Evolutionary conservation across 306 rosid genomes (phyloP), one percentile per base, ranked within the genome.

Genomic region (Gleditsia sinensis): DNA sequence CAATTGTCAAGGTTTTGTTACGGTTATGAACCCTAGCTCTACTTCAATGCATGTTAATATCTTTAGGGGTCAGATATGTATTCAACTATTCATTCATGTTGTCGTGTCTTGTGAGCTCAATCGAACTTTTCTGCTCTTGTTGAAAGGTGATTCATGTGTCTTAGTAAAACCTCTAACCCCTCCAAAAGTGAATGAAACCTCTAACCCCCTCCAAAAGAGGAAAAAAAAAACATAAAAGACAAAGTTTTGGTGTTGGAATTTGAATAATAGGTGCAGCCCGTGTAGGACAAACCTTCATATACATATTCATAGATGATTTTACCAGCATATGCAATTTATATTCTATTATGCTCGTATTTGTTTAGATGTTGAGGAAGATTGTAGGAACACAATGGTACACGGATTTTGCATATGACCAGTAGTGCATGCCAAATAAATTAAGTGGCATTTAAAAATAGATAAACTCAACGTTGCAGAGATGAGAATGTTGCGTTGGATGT

Each of bases 1-100:
- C 89, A 86, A 61, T 83, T 86, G 81, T 82, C 92, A 58, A 89
- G 98, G 97, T 89, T 60, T 12, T 8, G 37, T 56, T 23, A 46
- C 65, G 14, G 66, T 33, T 33, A 58, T 57, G 24, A 36, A 61
- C 48, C 66, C 48, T 69, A 12, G 64, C 39, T 55, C 62, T 57
- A 40, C 62, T 66, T 30, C 3, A 23, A 30, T 32, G 27, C 45
- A n/a, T 61, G 11, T 34, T 36, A 19, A 34, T 40, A 17, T 61
- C 10, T 61, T 61, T 19, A 16, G 20, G 8, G 11, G 48, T 61
- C 13, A 19, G 48, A 61, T 34, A 36, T 61, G 43, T 58, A 51
- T 66, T 71, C 42, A 39, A 64, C 43, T 20, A 28, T 34, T 69
- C 67, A 23, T 56, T 25, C 62, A 39, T 4, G 6, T 57, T 72